Conservation (phyloP, 108 stramenopile species). For the Seminavis robusta region DNA sequence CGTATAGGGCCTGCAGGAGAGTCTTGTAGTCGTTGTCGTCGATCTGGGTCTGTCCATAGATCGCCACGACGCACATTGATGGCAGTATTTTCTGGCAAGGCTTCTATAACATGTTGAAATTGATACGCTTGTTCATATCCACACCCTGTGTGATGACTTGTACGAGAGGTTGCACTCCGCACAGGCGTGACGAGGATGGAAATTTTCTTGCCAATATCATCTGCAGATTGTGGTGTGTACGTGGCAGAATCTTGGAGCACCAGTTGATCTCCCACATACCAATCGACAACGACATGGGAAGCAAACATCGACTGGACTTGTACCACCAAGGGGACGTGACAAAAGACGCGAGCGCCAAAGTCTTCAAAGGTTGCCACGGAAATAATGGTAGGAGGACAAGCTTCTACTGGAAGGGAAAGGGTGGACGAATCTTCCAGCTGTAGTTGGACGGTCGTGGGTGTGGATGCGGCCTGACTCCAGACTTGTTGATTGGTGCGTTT, state of each 20-base stretch:
- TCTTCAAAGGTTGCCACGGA: constrained; percentile 55
- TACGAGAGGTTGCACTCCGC: no score
- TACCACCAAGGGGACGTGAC: constrained; percentile 47
- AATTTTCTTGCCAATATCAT: constrained; percentile 23
- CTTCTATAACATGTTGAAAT: constrained; percentile 17
- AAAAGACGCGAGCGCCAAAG: constrained; percentile 46
- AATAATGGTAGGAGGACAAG: constrained; percentile 45
- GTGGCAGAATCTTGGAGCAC: constrained; percentile 11
- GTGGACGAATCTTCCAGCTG: not conserved
- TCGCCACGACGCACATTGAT: constrained; percentile 8
- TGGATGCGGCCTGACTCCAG: not conserved
- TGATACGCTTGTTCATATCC: constrained; percentile 35
- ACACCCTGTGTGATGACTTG: constrained; percentile 6
- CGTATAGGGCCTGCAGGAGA: constrained; percentile 20
- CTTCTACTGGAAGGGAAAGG: not conserved
- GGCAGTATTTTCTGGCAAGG: constrained; percentile 18
- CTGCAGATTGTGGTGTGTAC: constrained; percentile 25
- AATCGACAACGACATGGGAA: constrained; percentile 37
- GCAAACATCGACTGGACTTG: constrained; percentile 38
- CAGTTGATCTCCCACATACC: constrained; percentile 44
- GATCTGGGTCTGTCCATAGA: not conserved
- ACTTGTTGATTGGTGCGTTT: constrained; percentile 1
- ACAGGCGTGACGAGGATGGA: constrained; percentile 15
- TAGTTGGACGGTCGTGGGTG: not conserved
- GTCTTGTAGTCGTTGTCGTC: not conserved